These are phyloP conservation scores for Parastagonospora avenae DNA, from an alignment of 2,329 filamentous ascomycete species.

Conservation along the genomic window DNA sequence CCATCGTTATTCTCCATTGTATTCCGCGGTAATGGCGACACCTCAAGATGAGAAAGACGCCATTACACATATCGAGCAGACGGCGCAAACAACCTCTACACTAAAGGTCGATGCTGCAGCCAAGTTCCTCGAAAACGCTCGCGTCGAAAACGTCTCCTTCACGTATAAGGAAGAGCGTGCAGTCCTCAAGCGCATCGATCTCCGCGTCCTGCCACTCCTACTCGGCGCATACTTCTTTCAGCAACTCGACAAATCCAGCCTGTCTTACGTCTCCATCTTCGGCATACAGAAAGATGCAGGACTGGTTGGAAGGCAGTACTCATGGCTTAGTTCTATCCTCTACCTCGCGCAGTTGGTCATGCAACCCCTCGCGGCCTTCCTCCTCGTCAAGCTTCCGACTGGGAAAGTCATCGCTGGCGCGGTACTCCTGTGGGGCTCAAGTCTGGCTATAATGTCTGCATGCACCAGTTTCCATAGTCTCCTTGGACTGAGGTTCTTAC, in stretches of 20 bases:
- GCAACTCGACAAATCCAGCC: conserved; percentile 56
- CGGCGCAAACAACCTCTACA: conserved; percentile 1
- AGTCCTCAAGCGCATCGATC: conserved; percentile 56
- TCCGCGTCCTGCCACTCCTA: conserved; percentile 58
- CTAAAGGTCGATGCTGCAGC: conserved; percentile 51
- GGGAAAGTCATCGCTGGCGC: conserved; percentile 62
- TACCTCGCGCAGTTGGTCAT: conserved; percentile 62
- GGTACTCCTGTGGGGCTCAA: conserved; percentile 57
- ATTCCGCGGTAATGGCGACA: conserved; percentile 8
- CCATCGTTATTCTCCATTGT: background rate
- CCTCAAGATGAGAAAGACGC: conserved; percentile 15
- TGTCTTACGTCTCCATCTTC: conserved; percentile 56
- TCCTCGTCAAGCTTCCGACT: conserved; percentile 64
- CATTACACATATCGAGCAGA: conserved; percentile 20
- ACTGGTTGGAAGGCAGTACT: conserved; percentile 56
- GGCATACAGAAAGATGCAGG: conserved; percentile 56
- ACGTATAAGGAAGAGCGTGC: conserved; percentile 58
- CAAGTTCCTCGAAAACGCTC: conserved; percentile 51
- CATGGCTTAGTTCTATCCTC: conserved; percentile 66
- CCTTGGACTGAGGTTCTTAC: conserved; percentile 46
- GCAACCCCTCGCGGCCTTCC: conserved; percentile 57
- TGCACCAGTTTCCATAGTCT: conserved; percentile 51
- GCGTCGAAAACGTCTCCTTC: conserved; percentile 48
- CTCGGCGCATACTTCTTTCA: conserved; percentile 66
- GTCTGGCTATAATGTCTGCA: conserved; percentile 60